Conservation (phyloP, 164 flowering plant species). For the Warburgia ugandensis region DNA sequence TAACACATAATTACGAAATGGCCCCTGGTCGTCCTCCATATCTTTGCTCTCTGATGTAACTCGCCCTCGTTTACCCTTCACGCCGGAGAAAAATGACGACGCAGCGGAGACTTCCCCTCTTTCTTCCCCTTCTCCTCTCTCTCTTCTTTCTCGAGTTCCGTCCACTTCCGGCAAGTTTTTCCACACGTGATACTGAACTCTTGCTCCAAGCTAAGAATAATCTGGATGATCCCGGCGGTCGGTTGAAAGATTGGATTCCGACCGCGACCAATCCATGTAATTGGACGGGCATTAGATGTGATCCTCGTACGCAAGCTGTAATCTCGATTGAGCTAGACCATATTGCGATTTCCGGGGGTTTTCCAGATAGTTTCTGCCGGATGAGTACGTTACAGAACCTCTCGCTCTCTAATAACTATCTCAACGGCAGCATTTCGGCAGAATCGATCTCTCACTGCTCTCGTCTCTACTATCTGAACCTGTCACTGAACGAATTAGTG, state of each 20-base stretch:
- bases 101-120: neutral
- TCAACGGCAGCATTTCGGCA: conserved; percentile 30
- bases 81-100: too few relatives aligned
- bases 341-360: conserved; percentile 32
- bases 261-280: conserved; percentile 29
- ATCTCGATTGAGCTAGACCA: conserved; percentile 30
- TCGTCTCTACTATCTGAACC: conserved; percentile 21
- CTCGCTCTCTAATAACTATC: conserved; percentile 24
- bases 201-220: conserved; percentile 7
- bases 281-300: conserved; percentile 70
- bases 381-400: conserved; percentile 47
- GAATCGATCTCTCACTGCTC: conserved; percentile 38
- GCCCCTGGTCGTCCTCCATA: too few relatives aligned
- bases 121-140: neutral
- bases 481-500: conserved; percentile 34
- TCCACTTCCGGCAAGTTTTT: conserved; percentile 1
- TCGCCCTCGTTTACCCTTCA: too few relatives aligned
- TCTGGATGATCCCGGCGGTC: conserved; percentile 2
- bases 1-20: too few relatives aligned
- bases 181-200: conserved; percentile 6
- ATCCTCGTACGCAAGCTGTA: conserved; percentile 13
- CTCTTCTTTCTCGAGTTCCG: neutral
- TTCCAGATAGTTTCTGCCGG: conserved; percentile 51
- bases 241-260: conserved; percentile 11
- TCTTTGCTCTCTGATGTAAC: too few relatives aligned